A percentile compares a stretch with the other conserved stretches of the same genome.
Conservation (phyloP, 495 filamentous ascomycete genomes). For the Neurospora pannonica region DNA sequence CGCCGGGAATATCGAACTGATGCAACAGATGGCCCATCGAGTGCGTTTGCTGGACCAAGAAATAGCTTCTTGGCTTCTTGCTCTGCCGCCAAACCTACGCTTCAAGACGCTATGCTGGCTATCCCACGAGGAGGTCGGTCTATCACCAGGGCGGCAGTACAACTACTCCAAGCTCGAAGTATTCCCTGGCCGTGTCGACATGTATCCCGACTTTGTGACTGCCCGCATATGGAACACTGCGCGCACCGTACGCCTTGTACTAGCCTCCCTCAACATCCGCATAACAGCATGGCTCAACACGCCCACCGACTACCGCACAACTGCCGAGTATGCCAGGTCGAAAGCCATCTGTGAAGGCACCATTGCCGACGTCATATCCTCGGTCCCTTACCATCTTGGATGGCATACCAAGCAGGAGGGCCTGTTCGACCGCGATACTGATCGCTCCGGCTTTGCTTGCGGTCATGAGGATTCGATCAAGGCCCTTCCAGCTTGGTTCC, state of each 20-base stretch:
- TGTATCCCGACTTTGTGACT: conserved; percentile 40
- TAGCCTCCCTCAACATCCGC: conserved; percentile 34
- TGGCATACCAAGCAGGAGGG: conserved; percentile 29
- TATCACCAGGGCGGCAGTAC: conserved; percentile 17
- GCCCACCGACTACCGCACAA: conserved; percentile 42
- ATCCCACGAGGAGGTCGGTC: conserved; percentile 26
- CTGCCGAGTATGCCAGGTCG: conserved; percentile 38
- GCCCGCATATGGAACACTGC: conserved; percentile 36
- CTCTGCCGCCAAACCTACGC: conserved; percentile 26
- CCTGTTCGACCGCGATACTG: conserved; percentile 3
- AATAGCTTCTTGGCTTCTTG: conserved; percentile 30
- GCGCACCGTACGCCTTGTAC: conserved; percentile 31
- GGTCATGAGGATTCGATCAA: conserved; percentile 29
- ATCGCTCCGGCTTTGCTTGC: conserved; percentile 25
- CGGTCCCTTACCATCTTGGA: conserved; percentile 43
- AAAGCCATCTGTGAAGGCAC: conserved; percentile 28
- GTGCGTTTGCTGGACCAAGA: conserved; percentile 31
- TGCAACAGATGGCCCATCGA: conserved; percentile 26
- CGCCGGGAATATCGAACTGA: conserved; percentile 23
- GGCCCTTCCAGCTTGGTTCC: conserved; percentile 36
- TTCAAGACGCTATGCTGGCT: conserved; percentile 37
- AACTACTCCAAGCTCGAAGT: conserved; percentile 29
- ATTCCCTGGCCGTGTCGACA: conserved; percentile 43
- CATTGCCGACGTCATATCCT: conserved; percentile 41
- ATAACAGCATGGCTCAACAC: conserved; percentile 38